A percentile compares a stretch with the other conserved stretches of the same genome.
Evolutionary conservation across 2,329 filamentous ascomycete genomes (phyloP).

Genomic region (Exserohilum rostratum): DNA sequence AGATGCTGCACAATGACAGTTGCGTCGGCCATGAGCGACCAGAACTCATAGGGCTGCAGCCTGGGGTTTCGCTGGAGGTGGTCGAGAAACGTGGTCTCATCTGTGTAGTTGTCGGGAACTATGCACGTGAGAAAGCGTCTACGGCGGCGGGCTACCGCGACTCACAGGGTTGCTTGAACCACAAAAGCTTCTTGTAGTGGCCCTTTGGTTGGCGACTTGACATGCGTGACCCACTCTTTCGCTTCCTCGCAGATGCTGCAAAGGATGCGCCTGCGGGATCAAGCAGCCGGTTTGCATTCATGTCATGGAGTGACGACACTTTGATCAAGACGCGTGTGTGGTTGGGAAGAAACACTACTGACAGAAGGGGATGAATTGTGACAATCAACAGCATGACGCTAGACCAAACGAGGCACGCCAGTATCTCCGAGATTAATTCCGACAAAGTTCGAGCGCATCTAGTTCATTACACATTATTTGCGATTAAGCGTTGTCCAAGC

Average conservation of each 20-base stretch:
- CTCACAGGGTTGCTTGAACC: constrained; percentile 95
- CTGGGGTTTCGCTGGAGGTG: constrained; percentile 93
- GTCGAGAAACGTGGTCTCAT: constrained; percentile 94
- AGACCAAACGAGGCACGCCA: not conserved
- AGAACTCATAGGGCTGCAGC: constrained; percentile 95
- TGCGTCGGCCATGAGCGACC: constrained; percentile 92
- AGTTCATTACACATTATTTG: constrained; percentile 5
- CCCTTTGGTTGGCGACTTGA: constrained; percentile 72
- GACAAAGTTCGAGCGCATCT: not conserved
- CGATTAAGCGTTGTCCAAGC: constrained; percentile 62
- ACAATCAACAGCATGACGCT: not conserved
- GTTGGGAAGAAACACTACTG: not conserved
- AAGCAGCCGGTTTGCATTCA: constrained; percentile 22
- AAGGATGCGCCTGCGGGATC: constrained; percentile 20
- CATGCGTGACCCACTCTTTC: constrained; percentile 63
- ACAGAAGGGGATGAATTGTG: not conserved
- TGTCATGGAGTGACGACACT: not conserved
- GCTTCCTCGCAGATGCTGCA: constrained; percentile 44
- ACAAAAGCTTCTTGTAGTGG: constrained; percentile 93
- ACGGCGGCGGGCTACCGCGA: constrained; percentile 8
- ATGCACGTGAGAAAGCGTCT: constrained; percentile 12
- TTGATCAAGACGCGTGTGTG: not conserved
- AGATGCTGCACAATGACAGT: constrained; percentile 98
- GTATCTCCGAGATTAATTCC: constrained; percentile 6
- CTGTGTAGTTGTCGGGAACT: constrained; percentile 99